Percentiles rank a stretch among this genome's conserved stretches.
Conservation (phyloP, 2,329 filamentous ascomycete species). For the Phoma sp. region DNA sequence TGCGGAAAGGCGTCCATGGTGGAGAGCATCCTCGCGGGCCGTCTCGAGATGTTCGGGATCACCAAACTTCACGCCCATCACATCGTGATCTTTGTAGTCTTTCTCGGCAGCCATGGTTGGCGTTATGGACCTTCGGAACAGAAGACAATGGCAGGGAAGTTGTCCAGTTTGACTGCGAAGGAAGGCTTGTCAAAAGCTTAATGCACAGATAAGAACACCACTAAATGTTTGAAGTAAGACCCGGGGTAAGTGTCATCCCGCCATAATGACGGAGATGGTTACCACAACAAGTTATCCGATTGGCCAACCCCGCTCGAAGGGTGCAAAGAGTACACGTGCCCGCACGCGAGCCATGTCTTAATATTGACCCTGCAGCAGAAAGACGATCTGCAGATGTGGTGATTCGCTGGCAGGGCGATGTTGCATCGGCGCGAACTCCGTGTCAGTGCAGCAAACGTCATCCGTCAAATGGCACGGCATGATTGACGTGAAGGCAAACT, state of each 20-base stretch:
- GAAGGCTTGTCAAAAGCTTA: constrained; percentile 12
- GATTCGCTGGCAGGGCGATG: constrained; percentile 5
- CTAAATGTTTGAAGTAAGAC: constrained; percentile 3
- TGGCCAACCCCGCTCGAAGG: constrained; percentile 11
- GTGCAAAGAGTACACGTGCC: background rate
- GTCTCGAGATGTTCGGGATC: constrained; percentile 23
- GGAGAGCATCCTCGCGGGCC: constrained; percentile 16
- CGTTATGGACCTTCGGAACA: background rate
- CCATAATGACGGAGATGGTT: constrained; percentile 15
- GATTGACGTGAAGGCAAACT: constrained; percentile 4
- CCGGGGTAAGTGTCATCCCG: constrained; percentile 7
- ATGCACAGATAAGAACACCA: constrained; percentile 6
- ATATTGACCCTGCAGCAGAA: background rate
- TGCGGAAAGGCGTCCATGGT: constrained; percentile 24
- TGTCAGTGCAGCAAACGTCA: background rate
- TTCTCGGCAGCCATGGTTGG: constrained; percentile 4
- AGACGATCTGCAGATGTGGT: background rate
- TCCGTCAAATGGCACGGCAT: background rate
- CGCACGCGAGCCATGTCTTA: background rate
- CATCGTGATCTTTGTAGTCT: constrained; percentile 10
- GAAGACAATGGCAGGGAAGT: no score
- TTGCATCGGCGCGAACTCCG: constrained; percentile 3
- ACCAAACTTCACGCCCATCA: background rate
- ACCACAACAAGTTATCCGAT: background rate
- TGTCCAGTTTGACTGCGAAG: background rate